A percentile compares a stretch with the other conserved stretches of the same genome.
Conservation (phyloP, 176 grass and related monocot genomes). For the Eragrostis curvula region DNA sequence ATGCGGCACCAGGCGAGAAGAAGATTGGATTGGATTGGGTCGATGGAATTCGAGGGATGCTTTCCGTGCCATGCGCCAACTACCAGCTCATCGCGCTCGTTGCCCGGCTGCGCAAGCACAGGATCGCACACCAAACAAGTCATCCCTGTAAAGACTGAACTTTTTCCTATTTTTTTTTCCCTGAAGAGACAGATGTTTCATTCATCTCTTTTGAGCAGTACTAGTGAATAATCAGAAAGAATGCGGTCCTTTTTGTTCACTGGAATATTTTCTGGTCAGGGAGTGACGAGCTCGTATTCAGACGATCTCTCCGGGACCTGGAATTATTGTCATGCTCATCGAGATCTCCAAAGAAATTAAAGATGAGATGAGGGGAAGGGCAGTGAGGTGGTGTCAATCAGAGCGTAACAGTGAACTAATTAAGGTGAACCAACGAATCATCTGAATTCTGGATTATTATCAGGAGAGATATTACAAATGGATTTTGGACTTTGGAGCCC, state of each 20-base stretch:
- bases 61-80: slow-evolving; percentile 37
- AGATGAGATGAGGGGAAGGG: no score
- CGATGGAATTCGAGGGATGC: background rate
- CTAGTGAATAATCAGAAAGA: no score
- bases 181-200: background rate
- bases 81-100: slow-evolving; percentile 7
- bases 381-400: background rate
- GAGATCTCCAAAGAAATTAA: background rate
- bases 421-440: slow-evolving; percentile 30
- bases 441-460: slow-evolving; percentile 42
- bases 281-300: background rate
- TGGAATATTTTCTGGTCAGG: background rate
- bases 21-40: background rate
- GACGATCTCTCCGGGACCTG: background rate
- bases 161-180: no score
- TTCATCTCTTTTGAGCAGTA: background rate
- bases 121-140: slow-evolving; percentile 42
- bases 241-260: background rate
- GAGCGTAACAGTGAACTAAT: background rate
- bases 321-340: background rate
- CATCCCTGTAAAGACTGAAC: background rate
- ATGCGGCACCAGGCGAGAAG: background rate
- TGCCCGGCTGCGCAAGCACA: slow-evolving; percentile 37
- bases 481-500: slow-evolving; percentile 20
- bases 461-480: slow-evolving; percentile 34